Evolutionary conservation across 2,329 filamentous ascomycete genomes (phyloP), one percentile per base, ranked within the genome.

Genomic region (Arthroderma sp.): DNA sequence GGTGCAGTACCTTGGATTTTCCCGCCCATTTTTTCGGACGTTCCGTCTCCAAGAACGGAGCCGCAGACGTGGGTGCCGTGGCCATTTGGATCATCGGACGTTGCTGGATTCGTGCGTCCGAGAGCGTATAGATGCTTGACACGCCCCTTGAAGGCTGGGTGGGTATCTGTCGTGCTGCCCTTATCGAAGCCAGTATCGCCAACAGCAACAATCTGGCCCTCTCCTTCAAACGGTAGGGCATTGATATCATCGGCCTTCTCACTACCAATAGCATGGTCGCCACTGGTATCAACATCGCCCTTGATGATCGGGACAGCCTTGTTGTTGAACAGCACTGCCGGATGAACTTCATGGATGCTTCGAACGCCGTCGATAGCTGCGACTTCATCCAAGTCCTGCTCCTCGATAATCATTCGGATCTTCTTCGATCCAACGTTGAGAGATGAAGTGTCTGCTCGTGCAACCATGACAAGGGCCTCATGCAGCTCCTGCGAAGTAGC

Each of bases 1-100:
- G 63, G 63, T 15, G 64, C 64, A 5, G 61, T 56, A 2, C 63
- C 64, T 19, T 57, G 25, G 23, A 65, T 61, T 54, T 44, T 41
- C 28, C 59, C 60, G 4, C 60, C 60, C 60, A 62, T 62, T 15
- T 55, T 35, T 13, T 43, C 41, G 1, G 60, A 56, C 2, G 38
- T 13, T 13, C 62, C 62, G 25, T 61, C 58, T 17, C 64, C 64
- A 19, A 66, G 60, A 13, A 62, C 60, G 8, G 62, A 65, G 13
- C 60, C 63, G 35, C 61, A 60, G 11, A 66, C 64, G 47, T 66
- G 63, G 1, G 64, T 65, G 17, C 64, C 64, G 43, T 66, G 64
- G 2, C 62, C 64, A 28, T 61, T 55, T 7, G 60, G 56, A 28
- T 64, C 60, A 35, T 63, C 60, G 7, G 56, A 13, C 21, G 49